Evolutionary conservation across 176 grass and related monocot species (phyloP).

Genomic region (Triticum dicoccoides): DNA sequence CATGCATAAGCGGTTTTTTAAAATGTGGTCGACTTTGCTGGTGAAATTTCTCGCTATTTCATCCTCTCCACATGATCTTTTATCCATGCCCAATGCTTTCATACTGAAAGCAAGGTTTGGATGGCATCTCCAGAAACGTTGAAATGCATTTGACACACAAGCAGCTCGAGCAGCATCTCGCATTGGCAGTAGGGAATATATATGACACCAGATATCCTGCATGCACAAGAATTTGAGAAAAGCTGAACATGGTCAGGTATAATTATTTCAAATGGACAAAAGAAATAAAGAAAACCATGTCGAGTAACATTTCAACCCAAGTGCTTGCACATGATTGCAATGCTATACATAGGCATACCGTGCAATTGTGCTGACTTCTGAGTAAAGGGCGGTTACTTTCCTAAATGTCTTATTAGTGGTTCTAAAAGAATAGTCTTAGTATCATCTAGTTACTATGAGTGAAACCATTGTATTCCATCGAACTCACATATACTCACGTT

Average conservation of each 20-base stretch:
- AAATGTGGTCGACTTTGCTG: neutral
- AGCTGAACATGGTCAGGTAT: neutral
- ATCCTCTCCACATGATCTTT: neutral
- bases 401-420: neutral
- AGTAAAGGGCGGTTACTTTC: neutral
- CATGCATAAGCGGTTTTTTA: neutral
- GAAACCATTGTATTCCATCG: too few relatives aligned
- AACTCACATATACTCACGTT: too few relatives aligned
- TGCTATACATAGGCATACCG: neutral
- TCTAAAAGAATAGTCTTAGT: neutral
- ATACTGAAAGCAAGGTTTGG: neutral
- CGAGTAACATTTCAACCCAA: neutral
- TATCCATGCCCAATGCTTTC: neutral
- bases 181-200: neutral
- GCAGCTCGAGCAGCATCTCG: neutral
- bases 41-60: neutral
- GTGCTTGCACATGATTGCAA: neutral
- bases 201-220: neutral
- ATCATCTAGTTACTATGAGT: too few relatives aligned
- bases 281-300: neutral
- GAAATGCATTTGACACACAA: neutral
- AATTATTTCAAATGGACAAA: neutral
- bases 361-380: neutral
- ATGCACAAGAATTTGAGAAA: neutral
- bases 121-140: neutral